Base-by-base conservation (phyloP, 768 basidiomycete species). In the Kondoa malvinella region DNA sequence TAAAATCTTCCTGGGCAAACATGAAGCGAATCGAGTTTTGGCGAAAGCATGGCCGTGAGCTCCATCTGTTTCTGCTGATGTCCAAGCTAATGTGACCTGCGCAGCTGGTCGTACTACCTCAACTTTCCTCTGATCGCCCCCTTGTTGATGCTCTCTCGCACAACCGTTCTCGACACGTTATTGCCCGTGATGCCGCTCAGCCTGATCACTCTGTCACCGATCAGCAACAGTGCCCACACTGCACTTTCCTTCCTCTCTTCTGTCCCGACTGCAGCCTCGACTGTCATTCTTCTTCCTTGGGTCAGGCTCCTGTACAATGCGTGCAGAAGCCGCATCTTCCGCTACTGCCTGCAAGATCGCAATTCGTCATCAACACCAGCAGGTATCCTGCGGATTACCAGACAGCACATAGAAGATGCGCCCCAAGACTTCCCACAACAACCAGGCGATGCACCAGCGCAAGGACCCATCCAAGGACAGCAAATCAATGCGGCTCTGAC, bases 81-180 rank as follows among this genome's bases (percentile, higher is more conserved):
- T 25, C 57, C n/a, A 21, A 12, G 57, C 57, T 59, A 8, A 29
- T 59, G 4, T 21, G 25, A 29, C 25, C 57, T 59, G n/a, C 57
- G n/a, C 26, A 30, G 29, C 16, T 63, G 61, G 61, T 16, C 16
- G 8, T 17, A 27, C 30, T 27, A 27, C 14, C 14, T 63, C 61
- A 63, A 63, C 33, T 33, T 63, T 8, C 61, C 61, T 15, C 12
- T 63, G 29, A 63, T 63, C 8, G 29, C 33, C 3, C 61, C 61
- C 15, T 3, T 32, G 15, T 29, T 63, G 26, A 32, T 63, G 16
- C n/a, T 63, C 27, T 29, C 61, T 63, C 61, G 61, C 16, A 63
- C 29, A 4, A 30, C 3, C 30, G 32, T 63, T 32, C 12, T 63
- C 8, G 61, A 63, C 12, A 14, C 61, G 3, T 8, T 63, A 16